Evolutionary conservation across 129 eudicot species (phyloP).

Genomic region (Saussurea involucrata): DNA sequence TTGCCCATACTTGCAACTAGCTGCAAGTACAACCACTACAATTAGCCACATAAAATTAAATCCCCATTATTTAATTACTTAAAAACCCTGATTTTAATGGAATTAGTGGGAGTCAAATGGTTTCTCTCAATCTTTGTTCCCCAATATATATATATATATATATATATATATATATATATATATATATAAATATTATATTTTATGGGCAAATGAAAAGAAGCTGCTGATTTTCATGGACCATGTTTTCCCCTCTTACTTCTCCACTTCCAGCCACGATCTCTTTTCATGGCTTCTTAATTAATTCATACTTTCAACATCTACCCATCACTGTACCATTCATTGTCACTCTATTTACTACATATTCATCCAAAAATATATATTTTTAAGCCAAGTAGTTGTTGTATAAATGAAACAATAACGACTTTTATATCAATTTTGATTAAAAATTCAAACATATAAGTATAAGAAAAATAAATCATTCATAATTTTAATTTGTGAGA

Average conservation of each 20-base stretch:
- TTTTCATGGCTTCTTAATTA: not conserved
- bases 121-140: slow-evolving; percentile 24
- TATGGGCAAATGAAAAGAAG: slow-evolving; percentile 30
- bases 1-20: slow-evolving; percentile 31
- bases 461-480: no score
- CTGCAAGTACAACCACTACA: slow-evolving; percentile 40
- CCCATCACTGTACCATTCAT: slow-evolving; percentile 18
- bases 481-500: no score
- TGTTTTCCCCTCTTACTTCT: slow-evolving; percentile 34
- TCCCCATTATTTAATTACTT: slow-evolving; percentile 7
- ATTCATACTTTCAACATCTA: slow-evolving; percentile 17
- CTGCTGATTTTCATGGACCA: slow-evolving; percentile 43
- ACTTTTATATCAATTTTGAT: no score
- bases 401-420: no score
- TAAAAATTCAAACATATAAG: no score
- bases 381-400: no score
- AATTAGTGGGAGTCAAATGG: slow-evolving; percentile 49
- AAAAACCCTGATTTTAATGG: slow-evolving; percentile 14
- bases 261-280: slow-evolving; percentile 32
- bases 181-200: not conserved
- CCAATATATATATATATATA: not conserved
- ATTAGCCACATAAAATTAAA: slow-evolving; percentile 29
- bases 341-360: no score
- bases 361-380: no score
- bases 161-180: not conserved